These are phyloP conservation scores for Nepenthes alata DNA, from an alignment of 179 eudicot genomes.

Conservation along the genomic window DNA sequence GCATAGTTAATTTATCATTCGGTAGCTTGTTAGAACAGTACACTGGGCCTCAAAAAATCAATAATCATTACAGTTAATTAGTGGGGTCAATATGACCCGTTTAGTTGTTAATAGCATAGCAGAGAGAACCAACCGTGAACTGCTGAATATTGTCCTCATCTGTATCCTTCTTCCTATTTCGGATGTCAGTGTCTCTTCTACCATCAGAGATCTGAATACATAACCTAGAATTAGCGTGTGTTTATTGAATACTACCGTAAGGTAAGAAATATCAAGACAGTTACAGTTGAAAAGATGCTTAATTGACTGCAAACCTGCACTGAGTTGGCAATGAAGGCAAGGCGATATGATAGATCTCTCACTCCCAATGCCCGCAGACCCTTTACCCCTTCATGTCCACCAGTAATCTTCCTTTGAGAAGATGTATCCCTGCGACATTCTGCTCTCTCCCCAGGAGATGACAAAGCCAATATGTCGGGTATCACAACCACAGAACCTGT, in stretches of 20 bases:
- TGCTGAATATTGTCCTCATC: slow-evolving; percentile 61
- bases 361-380: slow-evolving; percentile 91
- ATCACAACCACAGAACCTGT: slow-evolving; percentile 93
- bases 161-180: slow-evolving; percentile 61
- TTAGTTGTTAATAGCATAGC: background rate
- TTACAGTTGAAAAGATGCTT: background rate
- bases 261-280: background rate
- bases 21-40: too few species aligned
- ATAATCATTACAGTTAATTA: background rate
- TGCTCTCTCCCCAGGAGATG: slow-evolving; percentile 96
- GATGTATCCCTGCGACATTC: slow-evolving; percentile 77
- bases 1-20: too few species aligned
- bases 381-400: slow-evolving; percentile 78
- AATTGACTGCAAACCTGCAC: slow-evolving; percentile 56
- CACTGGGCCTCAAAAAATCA: too few species aligned
- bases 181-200: slow-evolving; percentile 66
- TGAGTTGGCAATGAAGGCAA: slow-evolving; percentile 94
- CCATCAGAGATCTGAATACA: slow-evolving; percentile 61
- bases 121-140: slow-evolving; percentile 47
- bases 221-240: background rate
- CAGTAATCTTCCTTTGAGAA: slow-evolving; percentile 45
- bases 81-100: background rate
- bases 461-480: slow-evolving; percentile 82
- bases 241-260: background rate
- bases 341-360: slow-evolving; percentile 79